Percentiles rank a stretch among this genome's conserved stretches.
These are phyloP conservation scores for Penicillium sumatraense DNA, from an alignment of 2,329 filamentous ascomycete species.

Conservation along the genomic window DNA sequence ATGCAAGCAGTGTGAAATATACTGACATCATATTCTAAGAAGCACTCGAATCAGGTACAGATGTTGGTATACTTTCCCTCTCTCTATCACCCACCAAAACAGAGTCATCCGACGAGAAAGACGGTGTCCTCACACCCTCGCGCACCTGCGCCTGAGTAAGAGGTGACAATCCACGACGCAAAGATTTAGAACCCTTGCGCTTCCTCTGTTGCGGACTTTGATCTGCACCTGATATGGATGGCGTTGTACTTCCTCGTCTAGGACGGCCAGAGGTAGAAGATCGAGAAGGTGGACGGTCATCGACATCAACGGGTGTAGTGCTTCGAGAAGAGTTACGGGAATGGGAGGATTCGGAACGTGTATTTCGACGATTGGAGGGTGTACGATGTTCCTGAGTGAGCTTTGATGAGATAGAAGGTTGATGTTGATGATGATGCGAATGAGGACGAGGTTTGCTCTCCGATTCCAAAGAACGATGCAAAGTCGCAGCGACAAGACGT, in stretches of 20 bases:
- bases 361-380: constrained; percentile 34
- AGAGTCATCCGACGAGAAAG: constrained; percentile 43
- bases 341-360: constrained; percentile 44
- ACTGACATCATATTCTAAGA: too few species aligned
- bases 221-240: constrained; percentile 34
- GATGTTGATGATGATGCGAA: constrained; percentile 34
- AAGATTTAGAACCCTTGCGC: constrained; percentile 36
- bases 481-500: constrained; percentile 32
- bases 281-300: constrained; percentile 42
- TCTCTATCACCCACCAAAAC: constrained; percentile 30
- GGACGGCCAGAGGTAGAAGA: constrained; percentile 37
- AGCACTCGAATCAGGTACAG: constrained; percentile 19
- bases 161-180: constrained; percentile 38
- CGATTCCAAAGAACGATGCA: constrained; percentile 31
- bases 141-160: constrained; percentile 44
- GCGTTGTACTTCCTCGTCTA: constrained; percentile 41
- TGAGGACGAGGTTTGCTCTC: constrained; percentile 35
- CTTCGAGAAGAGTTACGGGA: constrained; percentile 50
- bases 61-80: constrained; percentile 27
- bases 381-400: constrained; percentile 33
- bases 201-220: constrained; percentile 35
- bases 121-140: constrained; percentile 38
- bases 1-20: too few species aligned
- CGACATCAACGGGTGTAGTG: constrained; percentile 42
- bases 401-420: constrained; percentile 32